Percentiles rank a stretch among this genome's conserved stretches.
These are phyloP conservation scores for Phaeosphaeriaceae sp. DNA, from an alignment of 2,329 filamentous ascomycete genomes.

Conservation along the genomic window DNA sequence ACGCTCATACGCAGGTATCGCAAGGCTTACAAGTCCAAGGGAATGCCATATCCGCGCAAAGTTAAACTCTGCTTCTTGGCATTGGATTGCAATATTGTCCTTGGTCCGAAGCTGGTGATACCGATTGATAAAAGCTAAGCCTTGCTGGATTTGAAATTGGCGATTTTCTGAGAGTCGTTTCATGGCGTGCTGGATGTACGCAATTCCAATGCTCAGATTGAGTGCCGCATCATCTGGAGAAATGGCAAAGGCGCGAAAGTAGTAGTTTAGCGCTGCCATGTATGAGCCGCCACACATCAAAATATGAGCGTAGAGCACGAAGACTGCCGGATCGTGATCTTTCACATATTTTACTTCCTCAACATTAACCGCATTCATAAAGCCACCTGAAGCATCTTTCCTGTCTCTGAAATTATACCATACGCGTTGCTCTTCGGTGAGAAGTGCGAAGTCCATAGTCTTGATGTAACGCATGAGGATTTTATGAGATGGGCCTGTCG, in stretches of 20 bases:
- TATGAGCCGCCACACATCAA: conserved; percentile 84
- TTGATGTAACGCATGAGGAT: conserved; percentile 92
- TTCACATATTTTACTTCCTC: conserved; percentile 50
- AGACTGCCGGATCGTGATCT: conserved; percentile 71
- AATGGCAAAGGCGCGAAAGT: conserved; percentile 70
- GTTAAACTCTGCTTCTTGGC: conserved; percentile 83
- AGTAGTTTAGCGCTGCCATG: conserved; percentile 85
- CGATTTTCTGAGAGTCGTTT: conserved; percentile 90
- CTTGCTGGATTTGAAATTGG: conserved; percentile 86
- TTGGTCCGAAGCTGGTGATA: conserved; percentile 69
- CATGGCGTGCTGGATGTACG: conserved; percentile 86
- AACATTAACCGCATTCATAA: conserved; percentile 45
- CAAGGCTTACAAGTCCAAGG: conserved; percentile 74
- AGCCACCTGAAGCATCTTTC: conserved; percentile 48
- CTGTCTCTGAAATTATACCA: conserved; percentile 48
- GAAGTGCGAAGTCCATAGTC: conserved; percentile 75
- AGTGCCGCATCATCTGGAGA: conserved; percentile 79
- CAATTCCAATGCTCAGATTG: conserved; percentile 74
- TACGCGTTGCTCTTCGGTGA: conserved; percentile 59
- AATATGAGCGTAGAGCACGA: conserved; percentile 91
- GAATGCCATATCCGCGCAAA: conserved; percentile 77
- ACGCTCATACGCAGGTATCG: conserved; percentile 72
- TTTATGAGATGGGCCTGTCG: conserved; percentile 83
- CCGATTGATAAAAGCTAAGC: conserved; percentile 76
- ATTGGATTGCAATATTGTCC: conserved; percentile 52